Evolutionary conservation across 345 rosid genomes (phyloP), one percentile per base, ranked within the genome.

Genomic region (Sisymbrium irio): DNA sequence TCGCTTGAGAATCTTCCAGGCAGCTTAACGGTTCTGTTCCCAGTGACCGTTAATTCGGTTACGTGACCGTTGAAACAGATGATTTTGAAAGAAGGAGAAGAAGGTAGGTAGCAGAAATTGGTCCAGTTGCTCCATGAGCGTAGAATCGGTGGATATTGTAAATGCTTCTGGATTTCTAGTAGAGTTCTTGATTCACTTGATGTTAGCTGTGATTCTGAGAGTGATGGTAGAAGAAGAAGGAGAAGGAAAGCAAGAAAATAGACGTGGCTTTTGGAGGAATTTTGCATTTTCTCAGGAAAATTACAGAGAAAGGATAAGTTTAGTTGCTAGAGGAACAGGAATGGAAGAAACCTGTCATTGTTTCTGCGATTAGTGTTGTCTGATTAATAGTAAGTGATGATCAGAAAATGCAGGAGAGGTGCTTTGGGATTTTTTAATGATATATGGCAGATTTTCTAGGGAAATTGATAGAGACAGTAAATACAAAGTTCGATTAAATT

Each of bases 41-140:
- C 97, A 5, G 82, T 69, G 55, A 94, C 75, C 27, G 93, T 75
- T 69, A 94, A 79, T 67, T 88, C 93, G 0, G 93, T 82, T 35
- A 89, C 84, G 32, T 77, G 89, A 55, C 73, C 61, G 72, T 84
- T 62, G 10, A 81, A 66, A 79, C 97, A 94, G 75, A 82, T 80
- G 76, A 91, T 67, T 59, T 67, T 78, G 72, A 91, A 83, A 36
- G 88, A 85, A 71, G 88, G 73, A 10, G 95, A 88, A 19, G 81
- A 59, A 50, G 95, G 92, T 62, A 91, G 85, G 80, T 82, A 80
- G 44, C 96, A 94, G 87, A 91, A 88, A 81, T 82, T 84, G 74
- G 96, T 91, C 85, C 77, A 89, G 18, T 85, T 85, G 40, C 19
- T 83, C 97, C 98, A 94, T 72, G 86, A 81, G 59, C 72, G 85